phyloP scores from a whole-genome alignment of 768 basidiomycete species.

The Suillus americanus region DNA sequence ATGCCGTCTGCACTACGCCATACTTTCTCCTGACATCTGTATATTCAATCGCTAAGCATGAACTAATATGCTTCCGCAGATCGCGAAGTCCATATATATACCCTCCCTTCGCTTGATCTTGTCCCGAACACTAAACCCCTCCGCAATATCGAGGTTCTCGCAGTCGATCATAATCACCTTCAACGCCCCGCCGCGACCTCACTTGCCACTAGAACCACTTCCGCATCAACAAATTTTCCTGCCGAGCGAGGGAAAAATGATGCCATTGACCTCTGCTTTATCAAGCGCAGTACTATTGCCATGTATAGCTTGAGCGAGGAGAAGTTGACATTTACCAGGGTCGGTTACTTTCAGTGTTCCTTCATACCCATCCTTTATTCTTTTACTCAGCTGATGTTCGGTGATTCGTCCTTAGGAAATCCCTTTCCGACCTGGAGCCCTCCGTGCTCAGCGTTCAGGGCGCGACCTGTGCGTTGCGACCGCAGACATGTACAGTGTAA shows the following conservation, averaged over 20 bases:
- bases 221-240: background rate
- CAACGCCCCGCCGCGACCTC: constrained; percentile 44
- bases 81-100: constrained; percentile 73
- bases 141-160: constrained; percentile 75
- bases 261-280: constrained; percentile 68
- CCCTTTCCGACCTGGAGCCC: constrained; percentile 58
- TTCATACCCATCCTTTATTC: background rate
- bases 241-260: constrained; percentile 33
- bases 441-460: constrained; percentile 61
- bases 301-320: constrained; percentile 66
- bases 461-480: constrained; percentile 74
- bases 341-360: constrained; percentile 20
- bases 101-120: constrained; percentile 77
- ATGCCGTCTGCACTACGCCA: background rate
- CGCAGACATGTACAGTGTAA: constrained; percentile 67
- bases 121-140: constrained; percentile 71
- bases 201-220: constrained; percentile 33
- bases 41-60: background rate
- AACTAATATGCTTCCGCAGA: constrained; percentile 34
- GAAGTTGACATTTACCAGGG: constrained; percentile 61
- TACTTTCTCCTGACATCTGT: background rate
- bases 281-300: constrained; percentile 65
- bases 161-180: constrained; percentile 78
- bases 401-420: constrained; percentile 53
- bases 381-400: background rate